These are phyloP conservation scores for Teunomyces funiuensis DNA, from an alignment of 805 yeast species.

Conservation along the genomic window DNA sequence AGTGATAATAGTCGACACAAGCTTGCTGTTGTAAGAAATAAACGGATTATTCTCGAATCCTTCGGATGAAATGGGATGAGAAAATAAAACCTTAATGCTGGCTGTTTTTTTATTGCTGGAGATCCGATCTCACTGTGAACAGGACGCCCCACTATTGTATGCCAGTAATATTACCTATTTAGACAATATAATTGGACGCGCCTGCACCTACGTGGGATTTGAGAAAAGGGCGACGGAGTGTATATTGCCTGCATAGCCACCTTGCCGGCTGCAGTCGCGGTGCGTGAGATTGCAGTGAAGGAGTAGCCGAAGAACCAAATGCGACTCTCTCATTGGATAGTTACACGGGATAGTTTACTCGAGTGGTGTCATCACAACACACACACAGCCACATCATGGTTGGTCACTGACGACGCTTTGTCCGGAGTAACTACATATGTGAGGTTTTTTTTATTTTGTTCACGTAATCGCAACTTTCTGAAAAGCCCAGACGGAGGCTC, in stretches of 20 bases:
- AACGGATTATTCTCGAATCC: no score
- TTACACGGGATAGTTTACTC: no score
- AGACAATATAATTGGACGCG: neutral
- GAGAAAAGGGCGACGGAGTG: neutral
- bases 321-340: no score
- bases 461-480: neutral
- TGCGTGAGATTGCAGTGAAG: no score
- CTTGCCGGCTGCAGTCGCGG: no score
- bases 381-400: no score
- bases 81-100: neutral
- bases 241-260: neutral
- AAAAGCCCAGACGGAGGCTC: neutral
- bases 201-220: neutral
- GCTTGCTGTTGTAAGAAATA: no score
- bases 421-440: neutral
- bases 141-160: neutral
- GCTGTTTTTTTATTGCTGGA: neutral
- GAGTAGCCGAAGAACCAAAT: no score
- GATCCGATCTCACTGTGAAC: neutral
- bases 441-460: neutral
- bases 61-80: no score
- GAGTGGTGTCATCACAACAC: no score
- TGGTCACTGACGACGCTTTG: neutral
- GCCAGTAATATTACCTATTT: neutral
- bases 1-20: no score